Conservation (phyloP, 2,329 filamentous ascomycete genomes). For the Aureobasidium sp. region DNA sequence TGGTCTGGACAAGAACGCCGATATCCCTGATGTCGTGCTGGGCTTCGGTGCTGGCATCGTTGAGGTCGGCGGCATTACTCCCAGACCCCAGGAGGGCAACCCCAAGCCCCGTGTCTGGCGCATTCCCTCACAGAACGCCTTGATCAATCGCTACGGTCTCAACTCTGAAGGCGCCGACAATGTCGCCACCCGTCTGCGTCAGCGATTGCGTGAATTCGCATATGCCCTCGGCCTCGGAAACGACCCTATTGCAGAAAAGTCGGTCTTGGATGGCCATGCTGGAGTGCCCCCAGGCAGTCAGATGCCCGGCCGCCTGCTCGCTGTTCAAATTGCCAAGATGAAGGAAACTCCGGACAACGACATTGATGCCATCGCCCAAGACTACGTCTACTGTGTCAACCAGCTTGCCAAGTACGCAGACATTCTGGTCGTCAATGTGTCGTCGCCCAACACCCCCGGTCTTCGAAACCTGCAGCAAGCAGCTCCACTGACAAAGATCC, state of each 20-base stretch:
- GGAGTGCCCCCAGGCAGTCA: slow-evolving; percentile 78
- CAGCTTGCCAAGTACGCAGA: slow-evolving; percentile 82
- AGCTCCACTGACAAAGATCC: slow-evolving; percentile 72
- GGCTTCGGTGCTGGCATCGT: slow-evolving; percentile 79
- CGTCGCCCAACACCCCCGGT: slow-evolving; percentile 90
- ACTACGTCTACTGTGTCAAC: slow-evolving; percentile 85
- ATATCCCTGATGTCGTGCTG: slow-evolving; percentile 78
- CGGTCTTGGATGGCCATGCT: slow-evolving; percentile 69
- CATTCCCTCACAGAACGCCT: slow-evolving; percentile 70
- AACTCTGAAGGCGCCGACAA: slow-evolving; percentile 86
- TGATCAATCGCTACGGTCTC: slow-evolving; percentile 94
- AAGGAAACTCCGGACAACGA: slow-evolving; percentile 82
- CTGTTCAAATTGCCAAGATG: slow-evolving; percentile 95
- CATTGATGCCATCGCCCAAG: slow-evolving; percentile 67
- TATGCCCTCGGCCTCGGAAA: slow-evolving; percentile 59
- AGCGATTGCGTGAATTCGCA: slow-evolving; percentile 72
- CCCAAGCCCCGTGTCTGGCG: slow-evolving; percentile 82
- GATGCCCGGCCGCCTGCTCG: slow-evolving; percentile 65
- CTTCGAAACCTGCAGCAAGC: slow-evolving; percentile 79
- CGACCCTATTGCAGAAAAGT: slow-evolving; percentile 56
- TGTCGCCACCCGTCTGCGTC: slow-evolving; percentile 70
- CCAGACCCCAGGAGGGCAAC: slow-evolving; percentile 82
- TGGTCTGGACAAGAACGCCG: slow-evolving; percentile 88
- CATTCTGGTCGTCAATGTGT: slow-evolving; percentile 96
- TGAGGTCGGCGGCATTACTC: slow-evolving; percentile 86